Evolutionary conservation across 257 asterid species (phyloP).

Genomic region (Jacaranda copaia): DNA sequence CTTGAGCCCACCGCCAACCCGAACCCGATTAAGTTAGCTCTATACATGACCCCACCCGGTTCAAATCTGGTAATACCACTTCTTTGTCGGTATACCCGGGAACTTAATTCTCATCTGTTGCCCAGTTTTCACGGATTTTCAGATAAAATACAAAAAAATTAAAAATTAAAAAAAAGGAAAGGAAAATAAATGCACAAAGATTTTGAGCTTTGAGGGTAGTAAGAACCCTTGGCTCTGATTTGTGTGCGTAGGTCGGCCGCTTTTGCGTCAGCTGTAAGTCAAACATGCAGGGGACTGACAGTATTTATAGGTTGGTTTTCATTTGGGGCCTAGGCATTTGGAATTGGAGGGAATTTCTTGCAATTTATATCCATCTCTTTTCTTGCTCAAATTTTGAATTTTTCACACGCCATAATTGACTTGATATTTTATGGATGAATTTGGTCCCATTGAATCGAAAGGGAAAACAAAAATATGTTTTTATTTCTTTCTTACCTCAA

Average conservation of each 20-base stretch:
- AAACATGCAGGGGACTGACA: background rate
- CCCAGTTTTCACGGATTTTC: background rate
- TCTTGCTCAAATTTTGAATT: background rate
- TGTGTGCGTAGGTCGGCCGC: background rate
- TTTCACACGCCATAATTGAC: background rate
- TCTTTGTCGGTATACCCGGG: slow-evolving; percentile 3
- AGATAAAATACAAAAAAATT: background rate
- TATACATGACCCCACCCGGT: slow-evolving; percentile 44
- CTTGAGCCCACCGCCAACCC: slow-evolving; percentile 64
- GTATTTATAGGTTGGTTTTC: background rate
- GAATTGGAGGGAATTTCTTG: slow-evolving; percentile 29
- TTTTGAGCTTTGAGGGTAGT: background rate
- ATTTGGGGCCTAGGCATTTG: slow-evolving; percentile 24
- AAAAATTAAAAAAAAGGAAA: background rate
- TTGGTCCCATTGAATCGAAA: too few relatives aligned
- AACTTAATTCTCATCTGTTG: slow-evolving; percentile 49
- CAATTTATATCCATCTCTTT: background rate
- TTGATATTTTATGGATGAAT: background rate
- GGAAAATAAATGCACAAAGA: background rate
- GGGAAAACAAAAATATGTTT: too few relatives aligned
- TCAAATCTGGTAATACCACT: background rate
- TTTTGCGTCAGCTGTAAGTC: background rate
- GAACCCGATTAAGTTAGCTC: slow-evolving; percentile 53
- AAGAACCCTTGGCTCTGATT: background rate
- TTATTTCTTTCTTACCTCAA: too few relatives aligned